phyloP scores from a whole-genome alignment of 768 basidiomycete species.

The Trametes gibbosa region DNA sequence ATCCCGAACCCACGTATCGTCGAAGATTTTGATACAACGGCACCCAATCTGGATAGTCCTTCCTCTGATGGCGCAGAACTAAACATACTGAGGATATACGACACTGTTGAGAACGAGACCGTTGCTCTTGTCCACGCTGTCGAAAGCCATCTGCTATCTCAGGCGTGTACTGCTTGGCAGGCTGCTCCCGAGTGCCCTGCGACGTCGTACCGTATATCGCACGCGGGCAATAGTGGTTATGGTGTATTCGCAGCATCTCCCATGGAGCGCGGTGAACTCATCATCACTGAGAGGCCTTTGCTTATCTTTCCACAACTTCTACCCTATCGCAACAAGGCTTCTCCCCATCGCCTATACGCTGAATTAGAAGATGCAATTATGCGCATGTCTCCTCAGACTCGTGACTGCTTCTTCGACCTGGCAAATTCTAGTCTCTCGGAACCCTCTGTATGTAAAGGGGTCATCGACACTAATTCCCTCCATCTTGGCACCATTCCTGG shows the following conservation, averaged over 20 bases:
- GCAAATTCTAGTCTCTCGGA: not conserved
- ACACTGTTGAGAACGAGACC: not conserved
- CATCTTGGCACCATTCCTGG: not conserved
- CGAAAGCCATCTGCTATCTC: not conserved
- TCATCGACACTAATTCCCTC: slow-evolving; percentile 14
- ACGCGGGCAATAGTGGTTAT: not conserved
- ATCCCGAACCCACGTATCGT: not conserved
- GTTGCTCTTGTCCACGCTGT: not conserved
- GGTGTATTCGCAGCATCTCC: not conserved
- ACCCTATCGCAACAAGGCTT: not conserved
- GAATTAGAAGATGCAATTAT: not conserved
- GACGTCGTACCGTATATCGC: not conserved
- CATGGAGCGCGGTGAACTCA: not conserved
- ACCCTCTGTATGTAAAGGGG: not conserved
- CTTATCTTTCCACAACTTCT: slow-evolving; percentile 4
- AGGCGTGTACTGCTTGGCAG: no score
- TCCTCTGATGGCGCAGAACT: no score
- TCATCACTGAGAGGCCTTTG: slow-evolving; percentile 4
- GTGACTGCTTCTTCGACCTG: not conserved
- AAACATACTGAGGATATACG: no score
- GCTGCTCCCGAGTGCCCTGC: not conserved
- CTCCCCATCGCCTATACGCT: not conserved
- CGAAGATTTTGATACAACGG: not conserved
- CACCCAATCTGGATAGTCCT: not conserved
- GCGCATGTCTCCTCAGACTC: not conserved